Evolutionary conservation across 2,329 filamentous ascomycete genomes (phyloP), one percentile per base, ranked within the genome.

Genomic region (Trichoderma hamatum): DNA sequence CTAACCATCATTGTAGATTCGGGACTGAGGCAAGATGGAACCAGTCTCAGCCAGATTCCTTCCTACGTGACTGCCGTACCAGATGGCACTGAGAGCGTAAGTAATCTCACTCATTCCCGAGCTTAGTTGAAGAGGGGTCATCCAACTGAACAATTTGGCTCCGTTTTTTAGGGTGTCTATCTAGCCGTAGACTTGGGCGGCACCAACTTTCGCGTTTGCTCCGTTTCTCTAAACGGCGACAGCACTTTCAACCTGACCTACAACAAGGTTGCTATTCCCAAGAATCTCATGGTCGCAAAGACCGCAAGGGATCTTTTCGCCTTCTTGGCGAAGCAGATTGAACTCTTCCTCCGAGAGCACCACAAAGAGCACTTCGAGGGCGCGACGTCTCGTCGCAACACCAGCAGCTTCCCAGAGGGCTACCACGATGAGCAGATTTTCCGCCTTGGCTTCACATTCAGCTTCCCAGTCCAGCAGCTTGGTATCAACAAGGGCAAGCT

Each of bases 201-300:
- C 75, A 99, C 96, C 72, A 99, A 99, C 83, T 97, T 98, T 82
- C 92, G 96, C 75, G 96, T 99, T 76, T 99, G 96, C 84, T 97
- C 95, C 54, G 92, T 99, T 76, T 88, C 92, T 74, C 86, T 99
- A 71, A 94, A 97, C 78, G 96, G 96, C 76, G 93, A 98, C 82
- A 94, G 91, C 75, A 97, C 94, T 69, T 98, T 97, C 84, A 93
- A 92, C 80, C 88, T 98, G 75, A 96, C 92, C 65, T 96, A 93
- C 83, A 93, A 89, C 81, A 98, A 98, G 82, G 92, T 96, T 69
- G 88, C 94, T 71, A 96, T 99, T 69, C 96, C 96, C 9, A 90
- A 89, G 73, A 88, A 95, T 73, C 85, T 98, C 77, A 98, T 98
- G 96, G 87, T 92, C 39, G 93, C 94, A 59, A 90, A 94, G 80